Conservation (phyloP, 805 yeast species). For the Nakazawaea pomicola region DNA sequence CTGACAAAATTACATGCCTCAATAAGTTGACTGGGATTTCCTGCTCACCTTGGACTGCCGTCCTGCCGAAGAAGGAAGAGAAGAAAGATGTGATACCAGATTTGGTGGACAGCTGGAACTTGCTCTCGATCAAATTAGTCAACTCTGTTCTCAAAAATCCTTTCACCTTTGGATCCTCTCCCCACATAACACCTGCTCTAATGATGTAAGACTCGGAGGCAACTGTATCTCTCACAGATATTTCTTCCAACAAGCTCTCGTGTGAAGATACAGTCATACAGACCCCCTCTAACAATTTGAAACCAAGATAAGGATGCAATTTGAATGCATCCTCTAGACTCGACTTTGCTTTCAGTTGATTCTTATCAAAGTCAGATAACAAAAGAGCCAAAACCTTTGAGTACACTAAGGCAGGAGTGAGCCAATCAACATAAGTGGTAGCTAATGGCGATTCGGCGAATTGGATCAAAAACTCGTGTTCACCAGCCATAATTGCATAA, state of each 20-base stretch:
- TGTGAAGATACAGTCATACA: slow-evolving; percentile 28
- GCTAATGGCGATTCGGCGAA: slow-evolving; percentile 52
- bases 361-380: slow-evolving; percentile 24
- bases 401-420: slow-evolving; percentile 66
- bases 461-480: slow-evolving; percentile 56
- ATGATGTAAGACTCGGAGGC: slow-evolving; percentile 55
- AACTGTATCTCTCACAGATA: slow-evolving; percentile 31
- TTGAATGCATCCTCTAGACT: slow-evolving; percentile 47
- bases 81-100: slow-evolving; percentile 6
- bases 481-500: slow-evolving; percentile 63
- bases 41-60: slow-evolving; percentile 11
- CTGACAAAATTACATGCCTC: slow-evolving; percentile 65
- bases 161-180: slow-evolving; percentile 36
- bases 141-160: slow-evolving; percentile 44
- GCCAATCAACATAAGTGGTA: slow-evolving; percentile 59
- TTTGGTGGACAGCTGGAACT: background rate
- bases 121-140: slow-evolving; percentile 14
- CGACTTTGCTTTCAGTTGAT: slow-evolving; percentile 36
- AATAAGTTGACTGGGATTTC: slow-evolving; percentile 57
- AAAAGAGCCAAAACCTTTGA: slow-evolving; percentile 63
- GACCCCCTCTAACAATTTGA: slow-evolving; percentile 41
- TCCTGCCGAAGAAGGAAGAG: slow-evolving; percentile 12
- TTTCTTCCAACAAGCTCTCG: slow-evolving; percentile 22
- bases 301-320: slow-evolving; percentile 55
- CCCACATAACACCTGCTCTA: slow-evolving; percentile 52